These are phyloP conservation scores for Ophiocordyceps robertsii DNA, from an alignment of 2,329 filamentous ascomycete species.

Conservation along the genomic window DNA sequence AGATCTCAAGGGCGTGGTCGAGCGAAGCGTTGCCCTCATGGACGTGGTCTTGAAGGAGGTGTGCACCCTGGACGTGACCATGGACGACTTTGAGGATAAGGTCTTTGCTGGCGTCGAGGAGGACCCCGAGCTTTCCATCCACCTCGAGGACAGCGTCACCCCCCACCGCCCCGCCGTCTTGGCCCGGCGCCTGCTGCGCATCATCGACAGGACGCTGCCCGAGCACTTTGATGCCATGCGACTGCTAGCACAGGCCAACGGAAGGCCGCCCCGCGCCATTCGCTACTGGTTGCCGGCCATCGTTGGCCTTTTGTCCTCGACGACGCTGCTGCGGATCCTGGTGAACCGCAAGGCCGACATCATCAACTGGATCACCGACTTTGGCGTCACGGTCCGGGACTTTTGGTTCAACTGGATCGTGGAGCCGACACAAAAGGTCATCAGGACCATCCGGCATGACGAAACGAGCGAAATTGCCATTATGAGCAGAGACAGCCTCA, in stretches of 20 bases:
- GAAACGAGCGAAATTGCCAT: slow-evolving; percentile 88
- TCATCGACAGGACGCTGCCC: slow-evolving; percentile 58
- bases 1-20: slow-evolving; percentile 58
- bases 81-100: slow-evolving; percentile 51
- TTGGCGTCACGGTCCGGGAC: slow-evolving; percentile 68
- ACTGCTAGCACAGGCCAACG: slow-evolving; percentile 47
- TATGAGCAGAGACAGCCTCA: slow-evolving; percentile 86
- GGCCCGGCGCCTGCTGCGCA: slow-evolving; percentile 50
- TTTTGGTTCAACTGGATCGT: slow-evolving; percentile 98
- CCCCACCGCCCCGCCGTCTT: slow-evolving; percentile 43
- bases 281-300: slow-evolving; percentile 81
- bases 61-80: slow-evolving; percentile 46
- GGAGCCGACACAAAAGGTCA: slow-evolving; percentile 67
- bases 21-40: slow-evolving; percentile 72
- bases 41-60: slow-evolving; percentile 70
- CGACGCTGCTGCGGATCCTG: slow-evolving; percentile 70
- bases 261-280: slow-evolving; percentile 59
- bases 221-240: slow-evolving; percentile 47
- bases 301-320: slow-evolving; percentile 64
- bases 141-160: slow-evolving; percentile 30
- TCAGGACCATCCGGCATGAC: slow-evolving; percentile 88
- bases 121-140: slow-evolving; percentile 43
- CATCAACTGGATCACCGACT: slow-evolving; percentile 61
- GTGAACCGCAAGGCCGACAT: slow-evolving; percentile 66
- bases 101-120: slow-evolving; percentile 50